phyloP scores from a whole-genome alignment of 2,329 filamentous ascomycete genomes.

The Torrubiellomyces zombiae region DNA sequence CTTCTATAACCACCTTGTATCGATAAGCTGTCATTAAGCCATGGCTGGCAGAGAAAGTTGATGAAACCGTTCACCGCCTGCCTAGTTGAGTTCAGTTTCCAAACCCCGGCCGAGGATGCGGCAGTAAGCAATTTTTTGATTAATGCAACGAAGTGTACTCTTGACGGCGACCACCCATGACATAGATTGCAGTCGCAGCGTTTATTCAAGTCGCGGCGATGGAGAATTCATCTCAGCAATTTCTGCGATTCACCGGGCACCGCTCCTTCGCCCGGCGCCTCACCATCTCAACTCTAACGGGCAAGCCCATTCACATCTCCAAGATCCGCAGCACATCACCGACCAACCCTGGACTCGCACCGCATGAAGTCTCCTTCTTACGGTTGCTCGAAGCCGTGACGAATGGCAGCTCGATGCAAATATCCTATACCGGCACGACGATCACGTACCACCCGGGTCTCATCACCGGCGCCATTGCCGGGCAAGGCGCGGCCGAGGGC shows the following conservation, averaged over 20 bases:
- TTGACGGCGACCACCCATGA: no score
- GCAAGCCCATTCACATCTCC: slow-evolving; percentile 76
- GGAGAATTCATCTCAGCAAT: slow-evolving; percentile 36
- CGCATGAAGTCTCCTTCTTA: slow-evolving; percentile 89
- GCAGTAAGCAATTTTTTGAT: no score
- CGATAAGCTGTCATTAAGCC: no score
- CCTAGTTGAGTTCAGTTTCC: no score
- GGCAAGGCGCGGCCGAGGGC: slow-evolving; percentile 50
- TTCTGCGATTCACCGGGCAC: slow-evolving; percentile 68
- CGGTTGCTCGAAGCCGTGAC: slow-evolving; percentile 88
- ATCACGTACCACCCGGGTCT: slow-evolving; percentile 84
- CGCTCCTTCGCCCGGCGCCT: slow-evolving; percentile 70
- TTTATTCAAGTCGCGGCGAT: no score
- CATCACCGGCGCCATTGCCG: slow-evolving; percentile 70
- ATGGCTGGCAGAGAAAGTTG: no score
- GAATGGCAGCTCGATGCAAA: slow-evolving; percentile 88
- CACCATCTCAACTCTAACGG: slow-evolving; percentile 79
- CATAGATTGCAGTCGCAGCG: no score
- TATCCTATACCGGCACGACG: slow-evolving; percentile 89
- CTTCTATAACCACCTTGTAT: no score
- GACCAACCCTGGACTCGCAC: slow-evolving; percentile 73
- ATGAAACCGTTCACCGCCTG: no score
- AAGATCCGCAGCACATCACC: slow-evolving; percentile 80
- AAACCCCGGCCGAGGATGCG: no score
- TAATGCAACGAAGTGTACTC: no score